Base-by-base conservation (phyloP, 2,329 filamentous ascomycete genomes). In the Helminthosporium solani region DNA sequence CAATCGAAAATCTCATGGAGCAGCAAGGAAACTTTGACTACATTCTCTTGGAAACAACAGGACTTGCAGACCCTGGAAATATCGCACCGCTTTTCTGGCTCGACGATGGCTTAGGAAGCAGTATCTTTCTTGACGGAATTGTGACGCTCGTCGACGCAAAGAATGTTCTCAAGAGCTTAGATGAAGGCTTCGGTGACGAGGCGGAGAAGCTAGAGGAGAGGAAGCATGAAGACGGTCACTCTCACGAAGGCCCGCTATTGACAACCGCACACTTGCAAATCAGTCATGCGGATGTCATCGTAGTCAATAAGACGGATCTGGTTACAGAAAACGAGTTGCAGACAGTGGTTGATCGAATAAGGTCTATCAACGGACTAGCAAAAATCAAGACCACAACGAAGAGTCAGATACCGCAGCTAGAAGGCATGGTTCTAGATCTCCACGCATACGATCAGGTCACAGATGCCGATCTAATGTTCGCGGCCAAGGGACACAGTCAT, bases 51-150 rank as follows among this genome's bases (percentile, higher is more conserved):
- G 94, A 99, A 70, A 99, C 94, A 0, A 97, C 94, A 0, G 94
- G 94, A 0, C 79, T 99, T 5, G 94, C 94, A 3, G 92, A 99
- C 64, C 94, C 94, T 0, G 94, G 94, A 1, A 97, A 97, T 61
- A 84, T 99, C 41, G 94, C 94, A 0, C 94, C 94, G 0, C 75
- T 97, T 12, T 99, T 99, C 74, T 99, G 94, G 94, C 86, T 99
- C 20, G 94, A 99, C 60, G 92, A 97, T 56, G 94, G 91, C 0
- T 80, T 99, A 2, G 92, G 90, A 7, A 96, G 91, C 70, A 91
- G 87, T 30, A 96, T 99, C 60, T 99, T 95, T 69, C 82, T 99
- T 0, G 94, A 99, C 64, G 94, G 94, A 2, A 96, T 99, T 46
- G 91, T 97, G 37, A 97, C 94, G 0, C 77, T 99, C 1, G 89